phyloP scores from a whole-genome alignment of 352 stramenopile species.

The Elongisporangium undulatum region DNA sequence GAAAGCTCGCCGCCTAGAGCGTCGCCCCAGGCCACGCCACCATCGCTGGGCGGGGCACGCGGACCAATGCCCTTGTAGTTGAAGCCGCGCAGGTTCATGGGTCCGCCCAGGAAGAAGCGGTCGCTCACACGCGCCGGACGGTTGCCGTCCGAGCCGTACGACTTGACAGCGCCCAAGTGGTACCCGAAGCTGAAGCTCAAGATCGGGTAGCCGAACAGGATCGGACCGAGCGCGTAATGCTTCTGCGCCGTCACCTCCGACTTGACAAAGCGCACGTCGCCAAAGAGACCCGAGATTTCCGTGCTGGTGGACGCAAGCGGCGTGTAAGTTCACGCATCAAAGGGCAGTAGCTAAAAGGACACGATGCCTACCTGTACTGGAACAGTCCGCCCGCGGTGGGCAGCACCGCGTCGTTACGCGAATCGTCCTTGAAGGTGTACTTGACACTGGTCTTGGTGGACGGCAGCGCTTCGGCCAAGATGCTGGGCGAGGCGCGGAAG shows the following conservation, averaged over 20 bases:
- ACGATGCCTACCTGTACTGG: slow-evolving; percentile 63
- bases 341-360: not conserved
- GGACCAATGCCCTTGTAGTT: slow-evolving; percentile 89
- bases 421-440: slow-evolving; percentile 91
- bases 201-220: slow-evolving; percentile 64
- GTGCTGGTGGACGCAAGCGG: slow-evolving; percentile 30
- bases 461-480: slow-evolving; percentile 86
- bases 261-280: slow-evolving; percentile 89
- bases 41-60: slow-evolving; percentile 81
- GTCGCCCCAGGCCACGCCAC: slow-evolving; percentile 79
- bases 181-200: slow-evolving; percentile 82
- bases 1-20: slow-evolving; percentile 86
- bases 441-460: slow-evolving; percentile 91
- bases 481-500: slow-evolving; percentile 87
- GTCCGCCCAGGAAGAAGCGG: slow-evolving; percentile 89
- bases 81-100: slow-evolving; percentile 88
- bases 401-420: slow-evolving; percentile 83
- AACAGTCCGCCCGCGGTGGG: slow-evolving; percentile 87
- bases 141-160: slow-evolving; percentile 64
- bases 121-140: slow-evolving; percentile 88
- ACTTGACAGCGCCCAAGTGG: slow-evolving; percentile 73
- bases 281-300: slow-evolving; percentile 82
- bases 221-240: slow-evolving; percentile 62
- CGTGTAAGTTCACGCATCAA: not conserved
- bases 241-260: slow-evolving; percentile 81